These are phyloP conservation scores for Ceratobasidium sp. DNA, from an alignment of 1,284 basidiomycete genomes.

Conservation along the genomic window DNA sequence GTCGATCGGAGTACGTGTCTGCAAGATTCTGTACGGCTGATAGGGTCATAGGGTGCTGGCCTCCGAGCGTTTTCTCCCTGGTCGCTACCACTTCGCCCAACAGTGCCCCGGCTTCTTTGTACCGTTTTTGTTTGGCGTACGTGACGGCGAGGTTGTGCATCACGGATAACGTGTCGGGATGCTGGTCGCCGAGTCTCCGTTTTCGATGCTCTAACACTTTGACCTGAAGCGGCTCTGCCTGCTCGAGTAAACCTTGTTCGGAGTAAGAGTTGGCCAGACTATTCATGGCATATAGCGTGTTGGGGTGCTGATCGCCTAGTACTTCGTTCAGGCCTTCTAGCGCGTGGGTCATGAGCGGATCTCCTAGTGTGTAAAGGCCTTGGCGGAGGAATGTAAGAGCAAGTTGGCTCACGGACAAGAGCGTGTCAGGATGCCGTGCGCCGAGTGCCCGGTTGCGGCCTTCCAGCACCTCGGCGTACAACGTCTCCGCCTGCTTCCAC, in stretches of 20 bases:
- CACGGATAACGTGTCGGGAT: conserved; percentile 12
- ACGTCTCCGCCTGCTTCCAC: not conserved
- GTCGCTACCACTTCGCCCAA: not conserved
- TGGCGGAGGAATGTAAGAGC: not conserved
- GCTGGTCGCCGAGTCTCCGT: not conserved
- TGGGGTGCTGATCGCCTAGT: conserved; percentile 10
- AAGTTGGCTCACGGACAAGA: not conserved
- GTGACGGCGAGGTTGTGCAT: not conserved
- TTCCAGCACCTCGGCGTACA: not conserved
- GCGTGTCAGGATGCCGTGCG: not conserved
- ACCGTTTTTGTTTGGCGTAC: not conserved
- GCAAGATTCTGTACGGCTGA: not conserved
- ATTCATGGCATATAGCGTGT: not conserved
- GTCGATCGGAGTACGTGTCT: not conserved
- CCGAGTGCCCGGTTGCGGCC: not conserved
- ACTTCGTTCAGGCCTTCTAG: no score
- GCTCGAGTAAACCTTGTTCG: not conserved
- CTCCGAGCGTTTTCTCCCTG: not conserved
- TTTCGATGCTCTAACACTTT: not conserved
- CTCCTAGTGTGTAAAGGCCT: conserved; percentile 8
- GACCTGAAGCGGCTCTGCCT: conserved; percentile 8
- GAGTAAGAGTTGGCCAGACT: not conserved
- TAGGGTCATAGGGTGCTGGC: conserved; percentile 8
- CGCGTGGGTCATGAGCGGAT: not conserved
- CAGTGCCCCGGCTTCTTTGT: not conserved